Evolutionary conservation across 192 early-diverging fungal genomes (phyloP), one percentile per base, ranked within the genome.

Genomic region (Coemansia nantahalensis): DNA sequence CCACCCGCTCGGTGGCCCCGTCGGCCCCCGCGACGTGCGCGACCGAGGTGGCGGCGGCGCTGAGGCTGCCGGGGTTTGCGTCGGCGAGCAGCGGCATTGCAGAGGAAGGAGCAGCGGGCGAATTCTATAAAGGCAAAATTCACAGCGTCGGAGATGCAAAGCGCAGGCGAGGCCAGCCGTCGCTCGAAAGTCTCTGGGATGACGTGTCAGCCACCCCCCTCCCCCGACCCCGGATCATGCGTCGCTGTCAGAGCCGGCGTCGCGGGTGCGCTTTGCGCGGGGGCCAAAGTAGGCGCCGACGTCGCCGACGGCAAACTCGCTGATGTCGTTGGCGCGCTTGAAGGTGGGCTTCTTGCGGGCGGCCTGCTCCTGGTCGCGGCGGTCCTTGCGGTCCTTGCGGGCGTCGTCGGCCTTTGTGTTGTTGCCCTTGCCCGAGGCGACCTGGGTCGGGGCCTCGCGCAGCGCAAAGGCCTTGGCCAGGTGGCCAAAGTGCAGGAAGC

Each of bases 391-490:
- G 6, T 75, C 72, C 45, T 43, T 52, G 38, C 54, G 56, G 8
- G 51, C 58, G 15, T 45, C 65, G 21, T 48, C 64, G 0, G 73
- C 73, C 45, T 54, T 56, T 17, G 59, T 40, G 59, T 77, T 77
- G 54, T 77, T 77, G 52, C 73, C 73, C 54, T 77, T 77, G 37
- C 65, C 73, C 23, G 43, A 36, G 6, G 72, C 73, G 15, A 81
- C 65, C 62, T 86, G 76, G 17, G 83, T 83, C 4, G 97, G 97
- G 4, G 91, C 86, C 57, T 98, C 97, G 21, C 93, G 83, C 41
- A 99, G 77, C n/a, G 83, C 92, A 84, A 99, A 99, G 16, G 86
- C 80, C 72, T 98, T 98, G 40, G 95, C 97, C 54, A 95, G 69
- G 62, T 99, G 97, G 6, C 97, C 97, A 48, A 98, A 78, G 72